These are phyloP conservation scores for Phalaenopsis hybrid DNA, from an alignment of 116 monocot species.

Conservation along the genomic window DNA sequence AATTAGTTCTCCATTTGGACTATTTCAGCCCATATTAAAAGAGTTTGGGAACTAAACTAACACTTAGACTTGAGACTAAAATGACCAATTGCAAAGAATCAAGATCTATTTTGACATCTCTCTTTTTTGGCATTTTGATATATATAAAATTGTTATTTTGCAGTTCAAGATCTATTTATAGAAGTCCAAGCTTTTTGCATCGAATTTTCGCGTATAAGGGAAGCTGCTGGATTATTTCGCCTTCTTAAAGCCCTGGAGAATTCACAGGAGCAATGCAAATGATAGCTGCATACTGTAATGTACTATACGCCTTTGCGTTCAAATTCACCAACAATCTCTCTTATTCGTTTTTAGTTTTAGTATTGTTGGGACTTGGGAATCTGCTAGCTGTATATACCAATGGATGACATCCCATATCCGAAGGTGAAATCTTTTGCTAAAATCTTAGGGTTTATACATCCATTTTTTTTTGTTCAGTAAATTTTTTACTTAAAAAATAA, in stretches of 20 bases:
- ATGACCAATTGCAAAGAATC: no score
- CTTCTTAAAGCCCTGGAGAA: conserved; percentile 65
- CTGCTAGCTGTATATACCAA: no score
- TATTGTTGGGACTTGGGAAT: neutral
- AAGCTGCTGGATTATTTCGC: conserved; percentile 88
- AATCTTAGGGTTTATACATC: no score
- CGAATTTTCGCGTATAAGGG: conserved; percentile 82
- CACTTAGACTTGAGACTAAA: no score
- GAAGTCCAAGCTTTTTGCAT: conserved; percentile 97
- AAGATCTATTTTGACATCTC: neutral
- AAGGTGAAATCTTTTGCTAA: no score
- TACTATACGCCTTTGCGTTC: neutral
- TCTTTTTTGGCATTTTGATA: neutral
- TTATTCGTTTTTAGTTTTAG: neutral
- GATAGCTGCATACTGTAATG: neutral
- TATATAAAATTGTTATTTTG: neutral
- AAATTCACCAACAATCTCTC: neutral
- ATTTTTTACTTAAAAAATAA: no score
- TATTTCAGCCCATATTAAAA: no score
- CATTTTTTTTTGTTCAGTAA: no score
- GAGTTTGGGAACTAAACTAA: no score
- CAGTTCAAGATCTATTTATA: conserved; percentile 97
- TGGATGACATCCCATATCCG: no score
- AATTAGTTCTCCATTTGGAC: no score
- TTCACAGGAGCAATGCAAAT: conserved; percentile 9